Evolutionary conservation across 2,329 filamentous ascomycete genomes (phyloP), one percentile per base, ranked within the genome.

Genomic region (Talaromyces amestolkiae): DNA sequence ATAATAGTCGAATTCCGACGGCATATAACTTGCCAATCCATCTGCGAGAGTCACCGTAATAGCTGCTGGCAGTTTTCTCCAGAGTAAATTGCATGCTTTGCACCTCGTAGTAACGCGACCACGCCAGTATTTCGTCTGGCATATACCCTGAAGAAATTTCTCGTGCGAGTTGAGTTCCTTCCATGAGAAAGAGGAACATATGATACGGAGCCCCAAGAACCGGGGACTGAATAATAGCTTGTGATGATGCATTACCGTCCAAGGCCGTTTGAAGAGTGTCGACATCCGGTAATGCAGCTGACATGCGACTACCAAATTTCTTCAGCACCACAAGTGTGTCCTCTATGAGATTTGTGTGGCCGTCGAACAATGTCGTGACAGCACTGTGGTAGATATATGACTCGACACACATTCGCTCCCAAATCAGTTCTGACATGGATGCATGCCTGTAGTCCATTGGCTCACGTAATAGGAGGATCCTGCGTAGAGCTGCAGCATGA

Each of bases 391-490:
- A 65, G 13, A 65, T 65, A 41, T 65, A 65, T 13, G 63, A 61
- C 35, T 65, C 63, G 3, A 65, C 63, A 56, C 63, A 65, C 63
- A 61, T 65, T n/a, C 63, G 58, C 43, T 65, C 63, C 63, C 63
- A 65, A 33, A 61, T 37, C 4, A 65, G 39, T 49, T 61, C 58
- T 39, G 63, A 60, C 7, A 49, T 58, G 6, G 63, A 61, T 9
- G 39, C 17, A 27, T 27, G 47, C 7, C 13, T 43, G 39, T n/a
- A n/a, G 31, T 65, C n/a, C 58, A 65, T 61, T 13, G 63, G 63
- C 24, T 61, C n/a, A 2, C 63, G 63, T 27, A 65, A 31, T 7
- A 65, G 58, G 4, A 65, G 58, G 11, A 65, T 65, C 22, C 24
- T 33, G 39, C 63, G 58, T 13, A 65, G 47, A 11, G 63, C 63